Evolutionary conservation across 495 filamentous ascomycete genomes (phyloP).

Genomic region (Penicillium antarcticum): DNA sequence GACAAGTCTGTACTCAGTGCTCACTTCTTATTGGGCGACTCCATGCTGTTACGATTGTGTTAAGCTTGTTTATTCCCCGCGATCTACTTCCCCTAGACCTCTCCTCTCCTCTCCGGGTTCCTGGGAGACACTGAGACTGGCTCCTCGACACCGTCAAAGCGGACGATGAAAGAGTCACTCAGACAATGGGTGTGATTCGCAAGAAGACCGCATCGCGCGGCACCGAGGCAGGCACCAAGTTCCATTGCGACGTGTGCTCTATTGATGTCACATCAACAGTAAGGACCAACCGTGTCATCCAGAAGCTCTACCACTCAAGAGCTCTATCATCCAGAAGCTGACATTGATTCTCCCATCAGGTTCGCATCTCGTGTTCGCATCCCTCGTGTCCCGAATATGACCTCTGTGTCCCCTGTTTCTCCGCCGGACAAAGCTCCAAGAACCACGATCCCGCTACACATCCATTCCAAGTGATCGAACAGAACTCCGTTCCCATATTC

Average conservation of each 20-base stretch:
- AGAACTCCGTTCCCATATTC: constrained; percentile 96
- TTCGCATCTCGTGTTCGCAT: constrained; percentile 89
- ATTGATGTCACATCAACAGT: constrained; percentile 94
- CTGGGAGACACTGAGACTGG: constrained; percentile 29
- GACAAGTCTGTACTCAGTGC: background rate
- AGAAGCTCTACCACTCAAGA: background rate
- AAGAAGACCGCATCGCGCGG: constrained; percentile 90
- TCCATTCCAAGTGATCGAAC: constrained; percentile 90
- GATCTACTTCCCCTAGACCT: constrained; percentile 23
- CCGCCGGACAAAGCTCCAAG: constrained; percentile 68
- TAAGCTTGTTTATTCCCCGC: background rate
- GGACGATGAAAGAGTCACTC: constrained; percentile 42
- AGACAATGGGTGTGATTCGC: constrained; percentile 86
- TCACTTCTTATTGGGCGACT: background rate
- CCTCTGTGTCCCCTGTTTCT: constrained; percentile 93
- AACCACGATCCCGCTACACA: constrained; percentile 84
- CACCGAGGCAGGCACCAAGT: constrained; percentile 89
- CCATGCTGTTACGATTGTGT: background rate
- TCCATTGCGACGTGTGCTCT: constrained; percentile 93
- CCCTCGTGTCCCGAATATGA: constrained; percentile 87
- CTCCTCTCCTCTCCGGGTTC: constrained; percentile 19
- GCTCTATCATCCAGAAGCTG: background rate
- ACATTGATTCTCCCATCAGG: constrained; percentile 46
- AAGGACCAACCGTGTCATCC: constrained; percentile 25
- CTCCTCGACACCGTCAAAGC: constrained; percentile 31